These are phyloP conservation scores for Lunularia cruciata DNA, from an alignment of 225 moss, liverwort and hornwort species.

Conservation along the genomic window DNA sequence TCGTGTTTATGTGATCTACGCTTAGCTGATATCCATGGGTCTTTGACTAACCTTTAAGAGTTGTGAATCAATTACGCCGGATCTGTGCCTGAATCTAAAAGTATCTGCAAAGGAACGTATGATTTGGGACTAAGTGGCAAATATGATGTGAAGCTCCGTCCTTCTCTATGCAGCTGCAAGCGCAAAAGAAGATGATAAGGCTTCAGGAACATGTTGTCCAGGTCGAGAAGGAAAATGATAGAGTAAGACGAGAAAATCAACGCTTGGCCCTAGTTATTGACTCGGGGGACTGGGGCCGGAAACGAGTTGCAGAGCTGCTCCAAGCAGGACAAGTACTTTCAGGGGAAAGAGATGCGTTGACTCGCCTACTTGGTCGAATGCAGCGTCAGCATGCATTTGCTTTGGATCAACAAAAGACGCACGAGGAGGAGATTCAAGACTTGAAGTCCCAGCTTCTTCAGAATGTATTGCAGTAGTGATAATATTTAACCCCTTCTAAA, in stretches of 20 bases:
- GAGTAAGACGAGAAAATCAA: slow-evolving; percentile 66
- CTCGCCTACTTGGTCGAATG: slow-evolving; percentile 70
- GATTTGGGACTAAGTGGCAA: no score
- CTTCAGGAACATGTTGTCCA: slow-evolving; percentile 57
- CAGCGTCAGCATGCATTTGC: slow-evolving; percentile 58
- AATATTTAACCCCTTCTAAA: no score
- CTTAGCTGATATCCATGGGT: no score
- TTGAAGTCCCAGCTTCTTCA: slow-evolving; percentile 60
- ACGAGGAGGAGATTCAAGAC: slow-evolving; percentile 63
- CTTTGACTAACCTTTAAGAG: no score
- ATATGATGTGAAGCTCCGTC: no score
- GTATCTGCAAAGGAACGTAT: no score
- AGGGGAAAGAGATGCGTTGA: slow-evolving; percentile 71
- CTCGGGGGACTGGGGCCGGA: slow-evolving; percentile 68
- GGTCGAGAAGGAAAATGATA: slow-evolving; percentile 65
- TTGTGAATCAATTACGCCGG: no score
- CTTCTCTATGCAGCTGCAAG: slow-evolving; percentile 48
- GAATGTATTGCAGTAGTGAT: no score
- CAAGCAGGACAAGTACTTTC: slow-evolving; percentile 68
- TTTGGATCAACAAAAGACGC: slow-evolving; percentile 66
- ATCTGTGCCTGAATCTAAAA: no score
- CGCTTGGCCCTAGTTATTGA: slow-evolving; percentile 78
- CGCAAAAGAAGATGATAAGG: slow-evolving; percentile 65
- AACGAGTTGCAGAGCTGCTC: slow-evolving; percentile 52
- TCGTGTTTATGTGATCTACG: no score